These are phyloP conservation scores for Pleurotus ostreatus DNA, from an alignment of 768 basidiomycete genomes.

Conservation along the genomic window DNA sequence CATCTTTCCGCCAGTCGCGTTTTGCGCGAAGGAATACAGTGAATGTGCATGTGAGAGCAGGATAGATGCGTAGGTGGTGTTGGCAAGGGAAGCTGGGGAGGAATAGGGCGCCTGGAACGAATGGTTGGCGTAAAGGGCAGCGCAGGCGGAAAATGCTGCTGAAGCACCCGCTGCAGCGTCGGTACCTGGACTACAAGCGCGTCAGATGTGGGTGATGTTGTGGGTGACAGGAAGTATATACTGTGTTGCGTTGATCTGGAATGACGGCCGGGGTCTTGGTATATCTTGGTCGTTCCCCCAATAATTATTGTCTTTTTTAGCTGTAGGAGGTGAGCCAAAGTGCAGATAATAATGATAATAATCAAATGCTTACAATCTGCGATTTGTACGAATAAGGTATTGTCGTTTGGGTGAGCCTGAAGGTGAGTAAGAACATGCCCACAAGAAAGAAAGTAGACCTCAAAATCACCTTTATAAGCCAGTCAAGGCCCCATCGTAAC, in stretches of 20 bases:
- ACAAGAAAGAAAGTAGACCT: neutral
- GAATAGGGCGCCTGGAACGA: slow-evolving; percentile 47
- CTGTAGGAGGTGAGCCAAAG: slow-evolving; percentile 26
- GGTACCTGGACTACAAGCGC: slow-evolving; percentile 61
- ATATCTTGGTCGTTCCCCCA: slow-evolving; percentile 88
- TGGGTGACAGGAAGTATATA: neutral
- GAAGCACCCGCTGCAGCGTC: slow-evolving; percentile 84
- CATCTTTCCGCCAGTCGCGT: slow-evolving; percentile 53
- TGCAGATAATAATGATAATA: neutral
- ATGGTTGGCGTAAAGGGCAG: slow-evolving; percentile 69
- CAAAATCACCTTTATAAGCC: slow-evolving; percentile 75
- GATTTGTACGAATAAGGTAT: slow-evolving; percentile 75
- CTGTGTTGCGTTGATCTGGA: slow-evolving; percentile 70
- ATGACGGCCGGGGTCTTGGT: slow-evolving; percentile 70
- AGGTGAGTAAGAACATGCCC: neutral
- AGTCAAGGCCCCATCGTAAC: slow-evolving; percentile 88
- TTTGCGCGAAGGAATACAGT: slow-evolving; percentile 74
- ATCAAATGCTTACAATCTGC: slow-evolving; percentile 47
- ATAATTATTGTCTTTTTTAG: slow-evolving; percentile 66
- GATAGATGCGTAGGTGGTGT: slow-evolving; percentile 65
- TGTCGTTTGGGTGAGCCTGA: slow-evolving; percentile 75
- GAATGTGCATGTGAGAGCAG: slow-evolving; percentile 72
- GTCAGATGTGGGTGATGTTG: neutral
- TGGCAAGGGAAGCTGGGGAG: slow-evolving; percentile 62
- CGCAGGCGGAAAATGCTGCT: slow-evolving; percentile 85